Conservation (phyloP, 306 rosid species). For the Arachis hypogaea region DNA sequence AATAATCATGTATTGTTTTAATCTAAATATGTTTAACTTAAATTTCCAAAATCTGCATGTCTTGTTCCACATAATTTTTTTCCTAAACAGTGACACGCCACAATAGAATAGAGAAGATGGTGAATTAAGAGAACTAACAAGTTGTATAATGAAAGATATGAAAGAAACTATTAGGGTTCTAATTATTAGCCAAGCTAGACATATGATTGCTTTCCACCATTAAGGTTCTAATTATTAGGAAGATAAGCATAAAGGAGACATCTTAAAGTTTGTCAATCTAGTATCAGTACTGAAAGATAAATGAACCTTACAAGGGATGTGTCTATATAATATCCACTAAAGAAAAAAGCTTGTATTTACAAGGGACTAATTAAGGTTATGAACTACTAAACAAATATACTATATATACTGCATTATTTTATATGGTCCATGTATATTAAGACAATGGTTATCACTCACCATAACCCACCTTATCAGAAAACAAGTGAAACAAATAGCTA, state of each 20-base stretch:
- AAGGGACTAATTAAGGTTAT: conserved; percentile 58
- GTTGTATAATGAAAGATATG: too few species aligned
- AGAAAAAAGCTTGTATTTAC: too few species aligned
- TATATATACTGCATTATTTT: not conserved
- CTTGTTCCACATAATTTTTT: conserved; percentile 8
- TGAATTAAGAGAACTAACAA: too few species aligned
- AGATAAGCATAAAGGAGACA: too few species aligned
- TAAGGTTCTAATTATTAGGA: too few species aligned
- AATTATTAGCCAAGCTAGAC: not conserved
- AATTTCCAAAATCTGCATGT: not conserved
- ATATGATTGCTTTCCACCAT: not conserved
- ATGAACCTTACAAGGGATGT: too few species aligned
- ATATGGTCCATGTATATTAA: not conserved
- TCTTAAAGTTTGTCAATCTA: too few species aligned
- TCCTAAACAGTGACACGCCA: conserved; percentile 8
- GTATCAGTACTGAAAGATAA: too few species aligned
- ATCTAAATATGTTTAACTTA: not conserved
- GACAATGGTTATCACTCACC: conserved; percentile 47
- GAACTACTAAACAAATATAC: conserved; percentile 29
- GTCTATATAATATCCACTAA: too few species aligned
- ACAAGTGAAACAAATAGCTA: conserved; percentile 96
- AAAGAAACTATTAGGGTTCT: too few species aligned
- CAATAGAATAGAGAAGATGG: too few species aligned
- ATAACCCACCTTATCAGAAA: conserved; percentile 88
- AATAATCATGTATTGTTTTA: too few species aligned